These are phyloP conservation scores for Penicillium capsulatum DNA, from an alignment of 2,329 filamentous ascomycete genomes.

Conservation along the genomic window DNA sequence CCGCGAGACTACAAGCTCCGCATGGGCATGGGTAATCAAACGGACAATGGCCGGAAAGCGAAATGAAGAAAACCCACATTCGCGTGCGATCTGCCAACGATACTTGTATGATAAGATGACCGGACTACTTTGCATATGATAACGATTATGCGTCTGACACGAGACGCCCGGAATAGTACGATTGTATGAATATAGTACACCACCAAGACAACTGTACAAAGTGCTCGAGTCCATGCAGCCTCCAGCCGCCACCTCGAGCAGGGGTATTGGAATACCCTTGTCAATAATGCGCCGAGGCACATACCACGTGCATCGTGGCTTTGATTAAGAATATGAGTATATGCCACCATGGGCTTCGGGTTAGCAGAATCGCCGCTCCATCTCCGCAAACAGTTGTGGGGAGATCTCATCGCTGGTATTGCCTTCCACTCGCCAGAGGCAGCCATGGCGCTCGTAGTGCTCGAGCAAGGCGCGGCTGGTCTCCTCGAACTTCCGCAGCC, in stretches of 20 bases:
- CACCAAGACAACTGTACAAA: conserved; percentile 16
- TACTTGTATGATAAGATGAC: conserved; percentile 12
- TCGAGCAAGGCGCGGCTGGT: conserved; percentile 80
- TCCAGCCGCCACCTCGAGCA: too few species aligned
- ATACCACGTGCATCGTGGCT: conserved; percentile 4
- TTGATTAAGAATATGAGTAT: conserved; percentile 14
- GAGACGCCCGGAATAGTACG: background rate
- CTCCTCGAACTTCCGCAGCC: conserved; percentile 80
- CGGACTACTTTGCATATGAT: conserved; percentile 12
- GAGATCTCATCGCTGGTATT: conserved; percentile 92
- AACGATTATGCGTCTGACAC: background rate
- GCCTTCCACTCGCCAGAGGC: conserved; percentile 82
- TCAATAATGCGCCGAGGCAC: conserved; percentile 5
- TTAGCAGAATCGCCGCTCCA: conserved; percentile 68
- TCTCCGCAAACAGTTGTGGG: conserved; percentile 79
- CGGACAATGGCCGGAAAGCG: conserved; percentile 29
- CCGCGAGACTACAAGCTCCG: conserved; percentile 80
- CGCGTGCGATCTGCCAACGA: background rate
- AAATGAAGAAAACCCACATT: conserved; percentile 2
- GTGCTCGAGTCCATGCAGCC: conserved; percentile 1
- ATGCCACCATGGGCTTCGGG: conserved; percentile 3
- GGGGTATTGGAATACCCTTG: too few species aligned
- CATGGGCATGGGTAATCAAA: conserved; percentile 43
- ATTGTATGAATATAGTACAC: conserved; percentile 19
- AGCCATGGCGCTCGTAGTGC: conserved; percentile 79